Conservation (phyloP, 352 stramenopile species). For the Blastocystis sp. region DNA sequence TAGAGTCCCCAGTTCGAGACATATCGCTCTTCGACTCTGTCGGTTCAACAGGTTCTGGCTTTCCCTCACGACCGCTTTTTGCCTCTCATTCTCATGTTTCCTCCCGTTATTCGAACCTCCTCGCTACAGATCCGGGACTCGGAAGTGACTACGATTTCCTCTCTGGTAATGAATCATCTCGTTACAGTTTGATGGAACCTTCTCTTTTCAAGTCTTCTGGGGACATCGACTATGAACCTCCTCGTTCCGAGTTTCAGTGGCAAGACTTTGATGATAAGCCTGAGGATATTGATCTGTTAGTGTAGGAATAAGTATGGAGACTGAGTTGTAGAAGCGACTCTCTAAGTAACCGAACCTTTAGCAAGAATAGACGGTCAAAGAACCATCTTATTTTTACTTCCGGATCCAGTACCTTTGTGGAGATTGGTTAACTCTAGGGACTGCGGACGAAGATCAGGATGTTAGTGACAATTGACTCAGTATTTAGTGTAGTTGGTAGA, state of each 20-base stretch:
- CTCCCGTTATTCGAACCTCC: not conserved
- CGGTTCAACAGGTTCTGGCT: not conserved
- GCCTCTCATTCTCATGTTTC: not conserved
- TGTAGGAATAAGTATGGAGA: not conserved
- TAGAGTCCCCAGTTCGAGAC: not conserved
- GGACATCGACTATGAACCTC: not conserved
- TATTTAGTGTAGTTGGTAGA: constrained; percentile 45
- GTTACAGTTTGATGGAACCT: not conserved
- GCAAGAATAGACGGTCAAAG: not conserved
- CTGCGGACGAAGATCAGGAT: not conserved
- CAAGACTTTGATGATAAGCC: not conserved
- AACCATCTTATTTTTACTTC: constrained; percentile 44
- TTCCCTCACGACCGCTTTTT: not conserved
- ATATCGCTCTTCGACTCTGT: not conserved
- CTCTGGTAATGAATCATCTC: not conserved
- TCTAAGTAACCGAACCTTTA: constrained; percentile 34
- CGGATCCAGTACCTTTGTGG: not conserved
- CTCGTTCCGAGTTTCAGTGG: not conserved
- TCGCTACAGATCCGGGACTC: not conserved
- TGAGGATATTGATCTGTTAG: constrained; percentile 34
- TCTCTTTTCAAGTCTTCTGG: not conserved
- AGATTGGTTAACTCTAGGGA: not conserved
- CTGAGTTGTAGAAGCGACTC: constrained; percentile 28
- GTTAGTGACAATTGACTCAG: not conserved
- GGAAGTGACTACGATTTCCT: not conserved